Percentiles rank a stretch among this genome's conserved stretches.
Evolutionary conservation across 2,329 filamentous ascomycete species (phyloP).

Genomic region (Aspergillus brasiliensis): DNA sequence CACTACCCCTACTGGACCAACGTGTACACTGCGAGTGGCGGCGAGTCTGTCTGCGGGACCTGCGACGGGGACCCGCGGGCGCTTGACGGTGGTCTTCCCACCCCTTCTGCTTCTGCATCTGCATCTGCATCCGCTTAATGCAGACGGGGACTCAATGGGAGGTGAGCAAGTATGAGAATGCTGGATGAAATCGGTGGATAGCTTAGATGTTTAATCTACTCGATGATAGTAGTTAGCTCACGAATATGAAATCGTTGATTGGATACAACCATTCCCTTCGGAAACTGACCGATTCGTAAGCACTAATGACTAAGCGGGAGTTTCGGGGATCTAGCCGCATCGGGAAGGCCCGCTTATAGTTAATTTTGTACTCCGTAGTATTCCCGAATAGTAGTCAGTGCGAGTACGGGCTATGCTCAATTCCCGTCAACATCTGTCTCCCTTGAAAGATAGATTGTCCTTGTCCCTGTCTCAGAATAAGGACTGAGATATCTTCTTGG

Average conservation of each 20-base stretch:
- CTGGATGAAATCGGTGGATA: neutral
- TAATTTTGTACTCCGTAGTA: too few relatives aligned
- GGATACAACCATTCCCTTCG: neutral
- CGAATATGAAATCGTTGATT: neutral
- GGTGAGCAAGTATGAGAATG: neutral
- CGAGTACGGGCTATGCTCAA: too few relatives aligned
- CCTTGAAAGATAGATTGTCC: too few relatives aligned
- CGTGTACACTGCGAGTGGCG: neutral
- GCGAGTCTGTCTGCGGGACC: neutral
- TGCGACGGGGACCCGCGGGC: conserved; percentile 1
- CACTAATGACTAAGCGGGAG: neutral
- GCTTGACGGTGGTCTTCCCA: neutral
- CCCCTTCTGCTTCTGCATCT: neutral
- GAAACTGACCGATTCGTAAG: neutral
- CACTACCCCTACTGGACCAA: conserved; percentile 12
- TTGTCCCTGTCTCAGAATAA: too few relatives aligned
- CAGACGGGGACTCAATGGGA: too few relatives aligned
- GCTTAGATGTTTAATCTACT: neutral
- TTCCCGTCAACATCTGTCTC: too few relatives aligned
- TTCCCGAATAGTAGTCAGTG: too few relatives aligned
- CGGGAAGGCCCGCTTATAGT: neutral
- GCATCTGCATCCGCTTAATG: neutral
- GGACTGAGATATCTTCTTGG: too few relatives aligned
- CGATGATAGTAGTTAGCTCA: neutral
- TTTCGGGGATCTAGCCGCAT: neutral